Conservation (phyloP, 2,329 filamentous ascomycete genomes). For the Chrysosporium queenslandicum region DNA sequence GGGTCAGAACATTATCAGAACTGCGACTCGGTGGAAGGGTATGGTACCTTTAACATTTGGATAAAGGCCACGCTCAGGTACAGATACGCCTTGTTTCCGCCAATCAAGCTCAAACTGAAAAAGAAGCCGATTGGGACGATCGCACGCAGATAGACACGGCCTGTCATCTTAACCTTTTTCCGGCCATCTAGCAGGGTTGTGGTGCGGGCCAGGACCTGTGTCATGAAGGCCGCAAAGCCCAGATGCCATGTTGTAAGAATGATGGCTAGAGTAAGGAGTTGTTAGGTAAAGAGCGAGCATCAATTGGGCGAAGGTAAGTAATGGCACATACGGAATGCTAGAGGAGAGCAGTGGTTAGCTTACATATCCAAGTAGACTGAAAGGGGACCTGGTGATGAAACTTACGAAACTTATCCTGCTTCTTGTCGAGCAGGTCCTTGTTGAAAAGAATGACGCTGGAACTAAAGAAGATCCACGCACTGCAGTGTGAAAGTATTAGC, state of each 20-base stretch:
- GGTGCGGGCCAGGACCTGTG: constrained; percentile 82
- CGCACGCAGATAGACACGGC: constrained; percentile 79
- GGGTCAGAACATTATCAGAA: background rate
- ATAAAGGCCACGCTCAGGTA: constrained; percentile 96
- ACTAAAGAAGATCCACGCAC: constrained; percentile 83
- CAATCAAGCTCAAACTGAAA: constrained; percentile 93
- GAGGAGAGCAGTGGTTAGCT: constrained; percentile 9
- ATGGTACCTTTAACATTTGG: constrained; percentile 87
- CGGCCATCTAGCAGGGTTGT: constrained; percentile 84
- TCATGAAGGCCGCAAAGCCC: constrained; percentile 85
- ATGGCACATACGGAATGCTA: constrained; percentile 39
- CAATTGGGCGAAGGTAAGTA: constrained; percentile 8
- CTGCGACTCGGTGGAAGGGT: constrained; percentile 9
- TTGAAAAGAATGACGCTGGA: constrained; percentile 97
- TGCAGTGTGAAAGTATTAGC: constrained; percentile 31
- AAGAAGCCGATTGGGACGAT: constrained; percentile 93
- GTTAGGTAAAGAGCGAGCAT: constrained; percentile 11
- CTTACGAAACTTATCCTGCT: constrained; percentile 61
- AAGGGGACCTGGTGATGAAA: constrained; percentile 8
- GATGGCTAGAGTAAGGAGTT: constrained; percentile 31
- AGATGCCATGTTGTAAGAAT: constrained; percentile 94
- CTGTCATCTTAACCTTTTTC: constrained; percentile 95
- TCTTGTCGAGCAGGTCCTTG: constrained; percentile 89
- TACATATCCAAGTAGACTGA: background rate
- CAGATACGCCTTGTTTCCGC: constrained; percentile 88